Percentiles rank a stretch among this genome's conserved stretches.
Evolutionary conservation across 805 yeast species (phyloP).

Genomic region (Metschnikowia cubensis): DNA sequence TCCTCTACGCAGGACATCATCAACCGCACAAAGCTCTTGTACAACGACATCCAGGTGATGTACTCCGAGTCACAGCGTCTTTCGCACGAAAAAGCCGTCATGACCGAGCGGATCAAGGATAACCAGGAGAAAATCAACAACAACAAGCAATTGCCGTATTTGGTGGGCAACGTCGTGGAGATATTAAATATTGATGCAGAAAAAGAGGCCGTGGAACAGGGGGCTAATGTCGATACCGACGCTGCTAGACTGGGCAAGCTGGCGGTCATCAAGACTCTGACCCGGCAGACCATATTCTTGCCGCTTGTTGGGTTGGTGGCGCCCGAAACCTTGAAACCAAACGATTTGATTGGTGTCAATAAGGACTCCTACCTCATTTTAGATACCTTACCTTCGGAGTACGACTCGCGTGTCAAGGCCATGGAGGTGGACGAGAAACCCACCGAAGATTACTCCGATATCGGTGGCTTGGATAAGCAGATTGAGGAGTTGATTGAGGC

Average conservation of each 20-base stretch:
- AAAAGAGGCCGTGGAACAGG: constrained; percentile 79
- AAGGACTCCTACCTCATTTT: constrained; percentile 91
- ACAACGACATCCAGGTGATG: constrained; percentile 94
- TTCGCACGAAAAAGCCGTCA: constrained; percentile 86
- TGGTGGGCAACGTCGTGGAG: constrained; percentile 96
- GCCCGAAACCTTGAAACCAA: constrained; percentile 89
- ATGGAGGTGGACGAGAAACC: constrained; percentile 99
- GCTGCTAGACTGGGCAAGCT: constrained; percentile 90
- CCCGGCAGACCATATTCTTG: constrained; percentile 93
- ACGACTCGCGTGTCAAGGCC: constrained; percentile 96
- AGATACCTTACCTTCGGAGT: constrained; percentile 95
- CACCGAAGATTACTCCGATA: constrained; percentile 93
- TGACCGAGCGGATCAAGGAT: constrained; percentile 91
- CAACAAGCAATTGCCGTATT: constrained; percentile 90
- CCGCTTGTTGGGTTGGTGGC: constrained; percentile 96
- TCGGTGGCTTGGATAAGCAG: constrained; percentile 81
- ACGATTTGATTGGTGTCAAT: constrained; percentile 95
- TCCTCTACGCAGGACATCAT: constrained; percentile 78
- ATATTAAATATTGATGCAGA: constrained; percentile 83
- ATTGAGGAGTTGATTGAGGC: constrained; percentile 23
- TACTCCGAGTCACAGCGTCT: constrained; percentile 86
- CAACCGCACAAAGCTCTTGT: constrained; percentile 82
- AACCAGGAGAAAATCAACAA: constrained; percentile 94
- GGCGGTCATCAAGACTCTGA: constrained; percentile 97
- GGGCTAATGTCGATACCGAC: constrained; percentile 92